Conservation (phyloP, 2,329 filamentous ascomycete species). For the Penicillium sp. region DNA sequence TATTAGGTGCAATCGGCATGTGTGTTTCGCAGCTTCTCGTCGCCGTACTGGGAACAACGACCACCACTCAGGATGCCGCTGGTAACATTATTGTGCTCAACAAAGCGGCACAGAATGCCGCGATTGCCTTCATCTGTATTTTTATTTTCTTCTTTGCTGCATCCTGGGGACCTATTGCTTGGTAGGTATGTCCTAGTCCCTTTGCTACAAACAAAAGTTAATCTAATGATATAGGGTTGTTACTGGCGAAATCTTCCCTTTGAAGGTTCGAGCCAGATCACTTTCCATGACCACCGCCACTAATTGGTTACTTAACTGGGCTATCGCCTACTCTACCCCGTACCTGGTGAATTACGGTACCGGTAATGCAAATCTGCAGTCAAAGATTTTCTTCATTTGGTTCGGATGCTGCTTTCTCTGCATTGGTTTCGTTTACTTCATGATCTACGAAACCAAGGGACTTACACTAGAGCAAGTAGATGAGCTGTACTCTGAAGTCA, state of each 20-base stretch:
- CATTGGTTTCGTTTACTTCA: slow-evolving; percentile 58
- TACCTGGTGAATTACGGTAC: not conserved
- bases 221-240: no score
- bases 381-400: not conserved
- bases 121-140: not conserved
- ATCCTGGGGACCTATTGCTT: not conserved
- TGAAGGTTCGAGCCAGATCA: not conserved
- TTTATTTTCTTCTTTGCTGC: not conserved
- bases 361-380: not conserved
- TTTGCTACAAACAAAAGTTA: no score
- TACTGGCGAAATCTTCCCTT: not conserved
- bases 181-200: no score
- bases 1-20: slow-evolving; percentile 48
- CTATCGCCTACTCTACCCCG: not conserved
- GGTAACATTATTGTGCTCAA: not conserved
- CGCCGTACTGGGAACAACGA: slow-evolving; percentile 49
- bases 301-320: not conserved
- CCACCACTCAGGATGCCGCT: slow-evolving; percentile 25
- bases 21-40: slow-evolving; percentile 53
- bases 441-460: slow-evolving; percentile 86
- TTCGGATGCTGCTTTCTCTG: not conserved
- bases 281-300: not conserved
- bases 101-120: not conserved
- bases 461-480: slow-evolving; percentile 80
- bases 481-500: slow-evolving; percentile 69